A percentile compares a stretch with the other conserved stretches of the same genome.
Conservation (phyloP, 129 eudicot genomes). For the Artemisia argyi region DNA sequence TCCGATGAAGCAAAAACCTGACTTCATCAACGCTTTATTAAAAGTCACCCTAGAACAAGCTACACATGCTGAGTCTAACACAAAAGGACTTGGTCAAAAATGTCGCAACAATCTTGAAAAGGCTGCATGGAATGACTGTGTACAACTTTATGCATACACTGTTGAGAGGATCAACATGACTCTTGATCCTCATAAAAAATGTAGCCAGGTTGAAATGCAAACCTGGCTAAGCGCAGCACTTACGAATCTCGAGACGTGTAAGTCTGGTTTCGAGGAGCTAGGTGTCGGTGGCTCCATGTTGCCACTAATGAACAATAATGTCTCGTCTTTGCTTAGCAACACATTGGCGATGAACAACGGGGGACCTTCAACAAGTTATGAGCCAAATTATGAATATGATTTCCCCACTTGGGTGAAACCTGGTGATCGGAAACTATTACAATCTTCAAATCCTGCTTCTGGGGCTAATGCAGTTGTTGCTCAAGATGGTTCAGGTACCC, state of each 20-base stretch:
- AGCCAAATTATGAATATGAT: slow-evolving; percentile 33
- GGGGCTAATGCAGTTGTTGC: slow-evolving; percentile 63
- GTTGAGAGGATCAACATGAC: slow-evolving; percentile 54
- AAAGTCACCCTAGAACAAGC: slow-evolving; percentile 49
- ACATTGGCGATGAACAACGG: slow-evolving; percentile 51
- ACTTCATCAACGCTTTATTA: slow-evolving; percentile 44
- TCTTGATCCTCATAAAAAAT: slow-evolving; percentile 31
- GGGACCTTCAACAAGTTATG: background rate
- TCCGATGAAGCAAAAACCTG: slow-evolving; percentile 37
- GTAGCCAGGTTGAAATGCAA: slow-evolving; percentile 52
- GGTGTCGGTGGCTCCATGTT: slow-evolving; percentile 36
- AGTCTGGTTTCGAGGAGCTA: slow-evolving; percentile 48
- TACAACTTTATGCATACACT: slow-evolving; percentile 54
- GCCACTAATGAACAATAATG: slow-evolving; percentile 50
- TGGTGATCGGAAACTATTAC: slow-evolving; percentile 55
- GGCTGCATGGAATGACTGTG: slow-evolving; percentile 74
- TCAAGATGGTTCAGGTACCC: slow-evolving; percentile 74
- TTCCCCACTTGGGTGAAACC: slow-evolving; percentile 60
- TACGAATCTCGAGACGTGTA: slow-evolving; percentile 63
- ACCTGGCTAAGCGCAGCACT: slow-evolving; percentile 79
- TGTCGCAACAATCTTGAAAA: slow-evolving; percentile 46
- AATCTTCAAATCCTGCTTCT: slow-evolving; percentile 35
- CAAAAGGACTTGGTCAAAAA: slow-evolving; percentile 44
- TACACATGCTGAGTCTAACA: slow-evolving; percentile 24
- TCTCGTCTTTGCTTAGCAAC: slow-evolving; percentile 54